Percentiles rank a stretch among this genome's conserved stretches.
These are phyloP conservation scores for Bretschneidera sinensis DNA, from an alignment of 345 rosid genomes.

Conservation along the genomic window DNA sequence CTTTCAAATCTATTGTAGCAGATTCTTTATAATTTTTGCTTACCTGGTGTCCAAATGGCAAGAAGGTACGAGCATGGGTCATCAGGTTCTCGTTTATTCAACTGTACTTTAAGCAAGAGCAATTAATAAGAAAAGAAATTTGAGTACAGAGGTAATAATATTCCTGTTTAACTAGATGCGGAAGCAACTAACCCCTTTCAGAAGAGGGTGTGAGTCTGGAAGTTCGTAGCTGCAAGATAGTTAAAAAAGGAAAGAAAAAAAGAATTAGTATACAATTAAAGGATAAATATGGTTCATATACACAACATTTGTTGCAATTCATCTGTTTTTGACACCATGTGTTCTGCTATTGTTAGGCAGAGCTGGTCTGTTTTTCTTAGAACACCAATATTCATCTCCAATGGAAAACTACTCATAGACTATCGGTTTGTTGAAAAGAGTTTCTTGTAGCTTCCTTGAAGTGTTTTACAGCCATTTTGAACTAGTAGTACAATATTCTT, in stretches of 20 bases:
- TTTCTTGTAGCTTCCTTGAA: background rate
- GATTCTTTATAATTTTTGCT: conserved; percentile 6
- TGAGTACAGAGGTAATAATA: conserved; percentile 7
- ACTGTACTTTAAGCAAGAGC: conserved; percentile 36
- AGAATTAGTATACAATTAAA: conserved; percentile 16
- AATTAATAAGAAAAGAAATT: conserved; percentile 13
- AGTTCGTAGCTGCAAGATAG: conserved; percentile 71
- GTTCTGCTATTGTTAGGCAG: no score
- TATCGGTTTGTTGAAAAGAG: background rate
- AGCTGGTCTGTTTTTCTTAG: no score
- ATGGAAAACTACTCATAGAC: background rate
- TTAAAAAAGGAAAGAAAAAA: conserved; percentile 3
- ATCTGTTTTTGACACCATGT: no score
- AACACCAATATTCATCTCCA: no score
- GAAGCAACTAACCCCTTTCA: conserved; percentile 50
- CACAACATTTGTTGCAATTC: no score
- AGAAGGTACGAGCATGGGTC: conserved; percentile 85
- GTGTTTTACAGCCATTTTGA: background rate
- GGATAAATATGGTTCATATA: no score
- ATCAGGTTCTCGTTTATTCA: conserved; percentile 73
- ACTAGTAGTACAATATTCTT: background rate
- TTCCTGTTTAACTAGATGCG: conserved; percentile 6
- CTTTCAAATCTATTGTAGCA: background rate
- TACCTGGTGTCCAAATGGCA: conserved; percentile 99
- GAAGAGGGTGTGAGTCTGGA: conserved; percentile 84